Conservation (phyloP, 2,329 filamentous ascomycete species). For the Penicillium sp. region DNA sequence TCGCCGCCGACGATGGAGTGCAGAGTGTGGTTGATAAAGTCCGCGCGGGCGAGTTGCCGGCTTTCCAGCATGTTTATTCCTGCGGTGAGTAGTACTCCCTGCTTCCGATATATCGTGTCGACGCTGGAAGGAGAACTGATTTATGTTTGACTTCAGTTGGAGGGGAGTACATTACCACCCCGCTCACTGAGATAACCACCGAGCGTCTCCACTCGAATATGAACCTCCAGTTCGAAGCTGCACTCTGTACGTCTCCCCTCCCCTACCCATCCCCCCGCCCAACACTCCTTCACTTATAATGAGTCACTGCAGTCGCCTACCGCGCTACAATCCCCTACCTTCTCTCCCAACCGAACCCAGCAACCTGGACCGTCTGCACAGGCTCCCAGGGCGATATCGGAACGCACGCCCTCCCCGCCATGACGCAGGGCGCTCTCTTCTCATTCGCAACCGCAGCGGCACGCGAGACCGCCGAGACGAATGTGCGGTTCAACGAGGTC, state of each 20-base stretch:
- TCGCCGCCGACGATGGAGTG: neutral
- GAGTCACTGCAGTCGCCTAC: neutral
- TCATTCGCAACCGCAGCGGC: neutral
- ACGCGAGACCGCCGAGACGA: neutral
- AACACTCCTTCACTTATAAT: neutral
- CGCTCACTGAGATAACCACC: neutral
- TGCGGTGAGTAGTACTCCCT: neutral
- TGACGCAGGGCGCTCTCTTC: neutral
- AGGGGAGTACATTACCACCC: neutral
- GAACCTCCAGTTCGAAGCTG: neutral
- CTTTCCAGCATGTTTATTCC: neutral
- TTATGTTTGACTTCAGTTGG: neutral
- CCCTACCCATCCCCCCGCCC: no score
- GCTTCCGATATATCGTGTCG: no score
- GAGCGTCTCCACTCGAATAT: neutral
- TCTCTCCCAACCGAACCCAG: neutral
- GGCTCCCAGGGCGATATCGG: neutral
- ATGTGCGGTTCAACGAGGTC: neutral
- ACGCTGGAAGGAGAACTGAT: no score
- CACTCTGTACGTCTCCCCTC: neutral
- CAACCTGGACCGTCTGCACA: neutral
- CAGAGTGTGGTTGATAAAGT: neutral
- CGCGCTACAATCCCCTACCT: neutral
- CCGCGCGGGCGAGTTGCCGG: neutral
- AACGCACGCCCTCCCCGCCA: neutral